These are phyloP conservation scores for Saccharomyces hybrid DNA, from an alignment of 1,139 yeast species.

Conservation along the genomic window DNA sequence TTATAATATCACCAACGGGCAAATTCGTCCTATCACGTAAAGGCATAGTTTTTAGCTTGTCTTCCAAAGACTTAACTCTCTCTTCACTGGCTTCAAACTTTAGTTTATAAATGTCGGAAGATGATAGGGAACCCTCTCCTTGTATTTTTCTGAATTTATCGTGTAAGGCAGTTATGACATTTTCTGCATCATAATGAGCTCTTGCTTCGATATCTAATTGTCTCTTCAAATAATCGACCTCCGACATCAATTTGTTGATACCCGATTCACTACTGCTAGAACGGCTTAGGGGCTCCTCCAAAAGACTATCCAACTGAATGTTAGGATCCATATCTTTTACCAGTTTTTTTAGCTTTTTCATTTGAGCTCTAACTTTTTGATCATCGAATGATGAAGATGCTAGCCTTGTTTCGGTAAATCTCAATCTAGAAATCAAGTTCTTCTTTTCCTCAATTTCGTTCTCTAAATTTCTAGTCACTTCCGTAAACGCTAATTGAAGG, in stretches of 20 bases:
- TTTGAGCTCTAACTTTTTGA: constrained; percentile 38
- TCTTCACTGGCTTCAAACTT: constrained; percentile 39
- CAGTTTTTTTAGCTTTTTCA: constrained; percentile 33
- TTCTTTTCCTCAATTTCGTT: constrained; percentile 47
- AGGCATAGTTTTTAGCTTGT: constrained; percentile 33
- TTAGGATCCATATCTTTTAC: constrained; percentile 20
- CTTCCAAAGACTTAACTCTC: constrained; percentile 39
- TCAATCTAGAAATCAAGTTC: constrained; percentile 50
- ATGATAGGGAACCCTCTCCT: constrained; percentile 20
- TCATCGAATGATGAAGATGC: constrained; percentile 49
- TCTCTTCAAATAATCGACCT: constrained; percentile 36
- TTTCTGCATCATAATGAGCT: constrained; percentile 30
- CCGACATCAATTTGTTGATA: constrained; percentile 31
- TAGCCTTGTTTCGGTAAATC: constrained; percentile 46
- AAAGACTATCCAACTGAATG: constrained; percentile 15
- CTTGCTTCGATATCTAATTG: constrained; percentile 32
- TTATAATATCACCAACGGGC: constrained; percentile 22
- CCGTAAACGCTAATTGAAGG: constrained; percentile 46
- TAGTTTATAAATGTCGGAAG: constrained; percentile 30
- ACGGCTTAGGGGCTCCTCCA: constrained; percentile 23
- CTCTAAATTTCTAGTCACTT: constrained; percentile 43
- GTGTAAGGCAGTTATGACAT: constrained; percentile 26
- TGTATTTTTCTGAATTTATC: constrained; percentile 28
- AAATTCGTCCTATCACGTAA: constrained; percentile 26
- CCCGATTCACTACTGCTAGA: constrained; percentile 24